Conservation (phyloP, 192 early-diverging fungal species). For the Coemansia sp. region DNA sequence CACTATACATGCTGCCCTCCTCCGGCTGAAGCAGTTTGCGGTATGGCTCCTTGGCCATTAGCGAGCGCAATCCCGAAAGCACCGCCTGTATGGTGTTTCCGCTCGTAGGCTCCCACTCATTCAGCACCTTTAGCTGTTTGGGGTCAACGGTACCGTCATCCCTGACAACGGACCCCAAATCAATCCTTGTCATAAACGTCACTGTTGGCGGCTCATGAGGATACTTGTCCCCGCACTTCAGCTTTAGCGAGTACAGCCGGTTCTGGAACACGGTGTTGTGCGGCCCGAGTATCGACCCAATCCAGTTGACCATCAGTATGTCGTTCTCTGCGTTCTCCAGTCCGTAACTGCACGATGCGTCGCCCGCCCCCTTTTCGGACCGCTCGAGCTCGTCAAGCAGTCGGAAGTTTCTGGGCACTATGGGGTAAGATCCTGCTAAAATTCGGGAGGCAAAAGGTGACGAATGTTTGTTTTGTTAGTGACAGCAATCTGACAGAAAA, state of each 20-base stretch:
- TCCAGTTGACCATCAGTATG: conserved; percentile 80
- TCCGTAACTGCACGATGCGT: conserved; percentile 92
- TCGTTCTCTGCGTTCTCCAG: conserved; percentile 76
- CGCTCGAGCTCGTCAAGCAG: conserved; percentile 96
- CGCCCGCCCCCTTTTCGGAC: conserved; percentile 93
- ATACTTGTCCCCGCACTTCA: conserved; percentile 83
- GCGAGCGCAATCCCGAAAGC: conserved; percentile 76
- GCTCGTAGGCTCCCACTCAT: conserved; percentile 72
- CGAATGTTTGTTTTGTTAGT: not conserved
- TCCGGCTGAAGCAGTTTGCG: conserved; percentile 85
- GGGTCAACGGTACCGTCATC: conserved; percentile 60
- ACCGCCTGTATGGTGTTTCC: conserved; percentile 73
- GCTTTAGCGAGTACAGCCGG: conserved; percentile 85
- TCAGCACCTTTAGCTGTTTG: conserved; percentile 77
- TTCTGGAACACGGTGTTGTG: conserved; percentile 81
- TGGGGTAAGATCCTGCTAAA: too few species aligned
- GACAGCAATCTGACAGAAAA: too few species aligned
- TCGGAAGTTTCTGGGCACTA: conserved; percentile 96
- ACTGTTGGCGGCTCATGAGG: conserved; percentile 79
- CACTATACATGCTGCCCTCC: conserved; percentile 65
- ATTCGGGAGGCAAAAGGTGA: too few species aligned
- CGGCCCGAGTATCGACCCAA: conserved; percentile 92
- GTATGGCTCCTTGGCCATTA: conserved; percentile 81
- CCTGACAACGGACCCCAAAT: conserved; percentile 56
- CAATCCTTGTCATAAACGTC: conserved; percentile 77